phyloP scores from a whole-genome alignment of 1,284 basidiomycete genomes.

The Pterula multifida region DNA sequence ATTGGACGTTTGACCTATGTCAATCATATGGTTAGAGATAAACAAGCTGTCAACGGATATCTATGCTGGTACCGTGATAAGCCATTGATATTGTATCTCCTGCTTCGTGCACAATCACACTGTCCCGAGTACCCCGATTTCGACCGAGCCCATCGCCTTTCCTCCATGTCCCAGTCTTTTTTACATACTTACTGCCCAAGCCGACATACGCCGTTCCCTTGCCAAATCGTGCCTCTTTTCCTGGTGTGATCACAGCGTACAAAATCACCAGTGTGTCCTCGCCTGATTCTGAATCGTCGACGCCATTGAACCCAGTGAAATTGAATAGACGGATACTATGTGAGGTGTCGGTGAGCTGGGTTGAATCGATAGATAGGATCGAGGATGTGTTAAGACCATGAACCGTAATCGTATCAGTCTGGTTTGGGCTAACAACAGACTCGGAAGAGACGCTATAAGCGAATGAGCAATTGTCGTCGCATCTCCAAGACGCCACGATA shows the following conservation, averaged over 20 bases:
- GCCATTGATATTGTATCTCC: neutral
- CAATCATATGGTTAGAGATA: no score
- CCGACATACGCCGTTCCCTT: neutral
- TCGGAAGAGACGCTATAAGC: neutral
- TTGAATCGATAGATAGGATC: neutral
- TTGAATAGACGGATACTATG: neutral
- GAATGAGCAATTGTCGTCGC: neutral
- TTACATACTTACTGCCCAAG: neutral
- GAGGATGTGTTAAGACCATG: neutral
- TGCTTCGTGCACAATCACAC: neutral
- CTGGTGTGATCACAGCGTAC: neutral
- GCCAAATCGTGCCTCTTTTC: neutral
- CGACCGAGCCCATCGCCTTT: neutral
- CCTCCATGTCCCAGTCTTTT: neutral
- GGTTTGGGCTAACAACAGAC: neutral
- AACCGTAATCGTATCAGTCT: neutral
- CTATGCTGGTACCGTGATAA: neutral
- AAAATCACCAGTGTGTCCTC: neutral
- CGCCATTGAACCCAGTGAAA: neutral
- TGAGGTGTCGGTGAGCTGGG: neutral
- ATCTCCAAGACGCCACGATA: neutral
- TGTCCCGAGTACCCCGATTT: neutral
- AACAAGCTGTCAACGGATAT: no score
- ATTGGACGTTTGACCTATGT: neutral
- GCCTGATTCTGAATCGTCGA: neutral